Evolutionary conservation across 495 filamentous ascomycete species (phyloP).

Genomic region (Achaetomiella virescens): DNA sequence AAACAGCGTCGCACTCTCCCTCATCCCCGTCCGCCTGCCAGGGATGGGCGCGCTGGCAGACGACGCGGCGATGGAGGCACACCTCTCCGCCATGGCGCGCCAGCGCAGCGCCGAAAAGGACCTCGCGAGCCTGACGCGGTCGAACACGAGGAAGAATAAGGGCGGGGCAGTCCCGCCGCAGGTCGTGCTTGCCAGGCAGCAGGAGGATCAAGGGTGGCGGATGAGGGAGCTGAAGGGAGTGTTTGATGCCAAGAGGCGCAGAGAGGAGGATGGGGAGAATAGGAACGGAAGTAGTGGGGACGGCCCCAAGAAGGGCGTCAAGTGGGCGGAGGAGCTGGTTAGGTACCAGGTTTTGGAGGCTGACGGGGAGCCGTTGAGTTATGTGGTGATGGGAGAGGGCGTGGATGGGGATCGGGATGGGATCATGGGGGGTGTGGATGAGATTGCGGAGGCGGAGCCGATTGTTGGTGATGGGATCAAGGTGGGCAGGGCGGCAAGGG

Average conservation of each 20-base stretch:
- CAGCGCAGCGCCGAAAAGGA: slow-evolving; percentile 45
- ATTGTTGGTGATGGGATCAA: neutral
- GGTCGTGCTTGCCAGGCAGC: slow-evolving; percentile 25
- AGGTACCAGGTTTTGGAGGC: slow-evolving; percentile 13
- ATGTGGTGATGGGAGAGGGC: neutral
- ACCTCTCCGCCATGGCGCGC: slow-evolving; percentile 16
- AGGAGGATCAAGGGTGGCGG: slow-evolving; percentile 21
- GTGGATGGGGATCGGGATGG: neutral
- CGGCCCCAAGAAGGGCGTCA: slow-evolving; percentile 19
- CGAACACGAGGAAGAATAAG: slow-evolving; percentile 55
- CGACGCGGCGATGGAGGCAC: slow-evolving; percentile 12
- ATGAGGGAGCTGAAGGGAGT: slow-evolving; percentile 29
- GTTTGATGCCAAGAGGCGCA: slow-evolving; percentile 21
- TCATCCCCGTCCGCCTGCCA: slow-evolving; percentile 27
- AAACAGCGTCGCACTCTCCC: slow-evolving; percentile 28
- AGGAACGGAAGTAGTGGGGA: neutral
- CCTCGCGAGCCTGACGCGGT: slow-evolving; percentile 39
- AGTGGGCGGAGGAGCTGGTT: slow-evolving; percentile 28
- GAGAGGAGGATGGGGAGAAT: neutral
- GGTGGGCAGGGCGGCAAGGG: neutral
- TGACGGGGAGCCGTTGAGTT: neutral
- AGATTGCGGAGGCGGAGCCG: slow-evolving; percentile 14
- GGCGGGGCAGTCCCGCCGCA: slow-evolving; percentile 29
- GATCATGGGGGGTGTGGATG: slow-evolving; percentile 7
- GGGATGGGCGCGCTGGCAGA: slow-evolving; percentile 26